These are phyloP conservation scores for Chalciporus piperatoides DNA, from an alignment of 1,284 basidiomycete genomes.

Conservation along the genomic window DNA sequence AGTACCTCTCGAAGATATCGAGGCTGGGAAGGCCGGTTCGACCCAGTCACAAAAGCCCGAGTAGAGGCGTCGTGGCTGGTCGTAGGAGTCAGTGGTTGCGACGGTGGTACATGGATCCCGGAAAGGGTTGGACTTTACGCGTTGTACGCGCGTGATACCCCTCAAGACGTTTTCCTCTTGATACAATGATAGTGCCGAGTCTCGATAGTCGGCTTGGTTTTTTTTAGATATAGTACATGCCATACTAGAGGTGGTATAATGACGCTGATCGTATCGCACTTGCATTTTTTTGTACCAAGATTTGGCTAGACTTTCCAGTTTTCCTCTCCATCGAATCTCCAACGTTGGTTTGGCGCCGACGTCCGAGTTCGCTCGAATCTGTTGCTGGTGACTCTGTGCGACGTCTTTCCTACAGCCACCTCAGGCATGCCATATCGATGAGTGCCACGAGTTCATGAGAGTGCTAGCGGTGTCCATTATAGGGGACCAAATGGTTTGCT, in stretches of 20 bases:
- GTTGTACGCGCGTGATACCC: not conserved
- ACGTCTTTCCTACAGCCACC: no score
- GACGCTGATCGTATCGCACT: not conserved
- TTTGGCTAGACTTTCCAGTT: not conserved
- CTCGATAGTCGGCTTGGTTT: not conserved
- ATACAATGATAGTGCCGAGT: not conserved
- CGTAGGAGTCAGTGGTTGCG: not conserved
- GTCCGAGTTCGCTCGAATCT: no score
- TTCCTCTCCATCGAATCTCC: not conserved
- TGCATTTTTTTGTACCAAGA: not conserved
- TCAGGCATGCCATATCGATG: no score
- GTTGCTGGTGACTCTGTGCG: no score
- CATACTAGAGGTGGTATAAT: not conserved
- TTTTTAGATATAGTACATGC: not conserved
- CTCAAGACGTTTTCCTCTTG: not conserved
- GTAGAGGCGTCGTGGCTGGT: conserved; percentile 10
- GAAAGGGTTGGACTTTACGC: conserved; percentile 1
- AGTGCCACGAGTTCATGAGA: no score
- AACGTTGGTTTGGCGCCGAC: no score
- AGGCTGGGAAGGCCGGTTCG: conserved; percentile 38
- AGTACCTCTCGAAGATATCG: conserved; percentile 49
- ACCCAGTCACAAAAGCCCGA: conserved; percentile 31
- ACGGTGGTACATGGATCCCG: not conserved
- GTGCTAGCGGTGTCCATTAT: no score
- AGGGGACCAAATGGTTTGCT: no score